These are phyloP conservation scores for Kazachstania bromeliacearum DNA, from an alignment of 805 yeast genomes.

Conservation along the genomic window DNA sequence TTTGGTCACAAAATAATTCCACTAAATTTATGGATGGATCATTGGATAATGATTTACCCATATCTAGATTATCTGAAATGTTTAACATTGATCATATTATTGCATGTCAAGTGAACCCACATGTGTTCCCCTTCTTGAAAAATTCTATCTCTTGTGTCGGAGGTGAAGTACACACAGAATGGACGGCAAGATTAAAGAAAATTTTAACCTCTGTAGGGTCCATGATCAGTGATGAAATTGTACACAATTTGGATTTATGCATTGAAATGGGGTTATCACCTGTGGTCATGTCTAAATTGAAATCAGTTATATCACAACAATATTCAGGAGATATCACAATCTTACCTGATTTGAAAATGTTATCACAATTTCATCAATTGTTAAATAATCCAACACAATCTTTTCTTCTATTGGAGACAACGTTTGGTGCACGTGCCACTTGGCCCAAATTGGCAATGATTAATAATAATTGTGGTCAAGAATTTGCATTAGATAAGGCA, in stretches of 20 bases:
- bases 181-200: conserved; percentile 45
- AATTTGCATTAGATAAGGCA: conserved; percentile 74
- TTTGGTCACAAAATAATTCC: conserved; percentile 67
- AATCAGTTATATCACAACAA: conserved; percentile 71
- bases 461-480: conserved; percentile 82
- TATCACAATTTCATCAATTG: conserved; percentile 49
- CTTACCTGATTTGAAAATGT: conserved; percentile 58
- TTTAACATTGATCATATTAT: conserved; percentile 95
- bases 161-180: conserved; percentile 55
- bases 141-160: conserved; percentile 59
- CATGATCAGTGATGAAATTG: conserved; percentile 56
- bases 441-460: conserved; percentile 89
- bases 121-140: conserved; percentile 79
- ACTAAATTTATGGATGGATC: conserved; percentile 91
- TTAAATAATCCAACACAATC: conserved; percentile 76
- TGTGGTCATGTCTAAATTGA: conserved; percentile 60
- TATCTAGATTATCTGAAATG: conserved; percentile 85
- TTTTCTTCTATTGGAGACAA: conserved; percentile 51
- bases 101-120: conserved; percentile 96
- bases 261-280: conserved; percentile 71
- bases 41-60: conserved; percentile 89
- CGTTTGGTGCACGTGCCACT: conserved; percentile 82
- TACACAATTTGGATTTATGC: conserved; percentile 65
- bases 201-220: conserved; percentile 46
- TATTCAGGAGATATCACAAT: conserved; percentile 94